A percentile compares a stretch with the other conserved stretches of the same genome.
Conservation (phyloP, 176 grass and related monocot genomes). For the Carex littledalei region DNA sequence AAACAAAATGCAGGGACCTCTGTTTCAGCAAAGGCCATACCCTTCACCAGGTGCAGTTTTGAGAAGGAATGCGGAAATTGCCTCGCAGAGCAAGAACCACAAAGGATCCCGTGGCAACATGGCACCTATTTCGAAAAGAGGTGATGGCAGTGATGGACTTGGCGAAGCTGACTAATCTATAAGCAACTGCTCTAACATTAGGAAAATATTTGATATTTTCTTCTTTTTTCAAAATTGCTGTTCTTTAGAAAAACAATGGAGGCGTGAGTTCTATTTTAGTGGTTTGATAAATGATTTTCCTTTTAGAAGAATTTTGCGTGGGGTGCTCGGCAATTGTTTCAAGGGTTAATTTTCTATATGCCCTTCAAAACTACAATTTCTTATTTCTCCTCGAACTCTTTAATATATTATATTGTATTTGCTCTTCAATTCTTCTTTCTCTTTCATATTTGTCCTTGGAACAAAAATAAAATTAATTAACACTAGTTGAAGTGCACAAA, state of each 20-base stretch:
- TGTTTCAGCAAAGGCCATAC: conserved; percentile 96
- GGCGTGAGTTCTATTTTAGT: background rate
- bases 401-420: no score
- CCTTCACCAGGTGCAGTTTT: conserved; percentile 85
- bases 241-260: background rate
- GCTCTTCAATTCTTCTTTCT: no score
- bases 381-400: no score
- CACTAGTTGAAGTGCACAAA: no score
- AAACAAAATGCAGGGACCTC: conserved; percentile 49
- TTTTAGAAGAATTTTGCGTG: background rate
- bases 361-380: no score
- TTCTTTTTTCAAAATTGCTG: background rate
- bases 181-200: background rate
- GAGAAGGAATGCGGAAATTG: conserved; percentile 84
- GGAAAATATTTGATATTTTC: background rate
- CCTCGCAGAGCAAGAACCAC: conserved; percentile 63
- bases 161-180: conserved; percentile 73
- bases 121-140: conserved; percentile 83
- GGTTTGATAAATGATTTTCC: background rate
- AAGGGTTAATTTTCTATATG: no score
- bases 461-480: no score
- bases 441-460: no score
- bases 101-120: conserved; percentile 33
- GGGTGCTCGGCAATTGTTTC: background rate
- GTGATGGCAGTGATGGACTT: conserved; percentile 84